Evolutionary conservation across 108 stramenopile species (phyloP), one percentile per base, ranked within the genome.

Genomic region (Stephanodiscus triporus): DNA sequence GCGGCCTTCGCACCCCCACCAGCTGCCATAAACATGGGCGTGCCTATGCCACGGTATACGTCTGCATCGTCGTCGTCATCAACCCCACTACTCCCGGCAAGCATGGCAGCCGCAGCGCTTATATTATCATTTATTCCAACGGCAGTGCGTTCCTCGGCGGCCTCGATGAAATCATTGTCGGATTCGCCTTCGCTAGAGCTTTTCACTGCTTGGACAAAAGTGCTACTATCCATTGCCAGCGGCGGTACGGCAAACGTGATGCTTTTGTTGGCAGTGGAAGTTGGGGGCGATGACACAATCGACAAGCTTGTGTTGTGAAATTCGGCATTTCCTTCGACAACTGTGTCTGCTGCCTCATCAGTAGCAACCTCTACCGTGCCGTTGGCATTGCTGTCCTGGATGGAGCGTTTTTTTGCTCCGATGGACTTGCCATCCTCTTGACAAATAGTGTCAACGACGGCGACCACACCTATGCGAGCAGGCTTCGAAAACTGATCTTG

Each of bases 101-200:
- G 67, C 63, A 85, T 91, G 26, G 90, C 91, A 42, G 89, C 67
- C 3, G 91, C 94, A 7, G 88, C 88, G 56, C 85, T 84, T 48
- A 95, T 68, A 63, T 95, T 90, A 51, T 95, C 94, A 72, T 91
- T 95, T 24, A 91, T 56, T 9, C 94, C 94, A 53, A 95, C 91
- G 53, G 89, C 78, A 45, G 88, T 90, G 42, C 88, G 88, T 66
- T 90, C 65, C 81, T 95, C 94, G 36, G 89, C 88, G 2, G 86
- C 87, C 50, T 88, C 88, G 22, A 95, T 73, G 20, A 90, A 90
- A 78, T 80, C 79, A 45, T 60, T 68, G 36, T 83, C 78, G 30
- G 63, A 70, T 61, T 38, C 53, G 32, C 84, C 91, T 55, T 93
- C 88, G 32, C 85, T 86, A 67, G 67, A 37, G 2, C 19, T 76